Conservation (phyloP, 495 filamentous ascomycete species). For the Podospora sp. region DNA sequence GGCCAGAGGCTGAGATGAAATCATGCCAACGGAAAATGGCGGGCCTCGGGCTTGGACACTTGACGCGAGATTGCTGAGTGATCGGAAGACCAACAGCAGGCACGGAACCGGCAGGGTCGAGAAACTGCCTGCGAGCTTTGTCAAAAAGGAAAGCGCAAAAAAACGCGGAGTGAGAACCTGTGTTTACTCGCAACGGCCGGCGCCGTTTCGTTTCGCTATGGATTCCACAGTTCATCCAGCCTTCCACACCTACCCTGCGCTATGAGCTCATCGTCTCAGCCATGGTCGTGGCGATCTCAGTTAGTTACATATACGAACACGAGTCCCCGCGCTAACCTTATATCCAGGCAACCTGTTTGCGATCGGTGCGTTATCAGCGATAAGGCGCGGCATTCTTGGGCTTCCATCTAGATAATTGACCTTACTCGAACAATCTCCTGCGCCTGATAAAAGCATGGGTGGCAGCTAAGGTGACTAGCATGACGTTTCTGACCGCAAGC, state of each 20-base stretch:
- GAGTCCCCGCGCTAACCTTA: background rate
- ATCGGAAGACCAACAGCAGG: background rate
- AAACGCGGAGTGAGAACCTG: background rate
- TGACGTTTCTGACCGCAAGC: too few species aligned
- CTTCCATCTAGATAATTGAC: too few species aligned
- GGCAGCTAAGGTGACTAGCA: too few species aligned
- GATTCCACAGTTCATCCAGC: constrained; percentile 9
- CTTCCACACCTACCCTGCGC: constrained; percentile 9
- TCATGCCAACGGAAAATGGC: constrained; percentile 20
- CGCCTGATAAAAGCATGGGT: too few species aligned
- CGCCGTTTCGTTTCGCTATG: constrained; percentile 14
- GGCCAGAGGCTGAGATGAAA: constrained; percentile 23
- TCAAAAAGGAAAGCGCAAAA: background rate
- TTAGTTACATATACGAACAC: constrained; percentile 12
- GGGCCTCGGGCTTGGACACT: background rate
- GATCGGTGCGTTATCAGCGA: background rate
- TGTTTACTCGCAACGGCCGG: constrained; percentile 20
- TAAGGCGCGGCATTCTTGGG: too few species aligned
- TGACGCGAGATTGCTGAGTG: constrained; percentile 2
- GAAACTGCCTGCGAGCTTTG: background rate
- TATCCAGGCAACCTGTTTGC: background rate
- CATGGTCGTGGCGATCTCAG: background rate
- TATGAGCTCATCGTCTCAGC: constrained; percentile 31
- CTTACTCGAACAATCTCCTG: too few species aligned
- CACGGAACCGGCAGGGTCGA: background rate